Evolutionary conservation across 306 rosid species (phyloP).

Genomic region (Dryas octopetala): DNA sequence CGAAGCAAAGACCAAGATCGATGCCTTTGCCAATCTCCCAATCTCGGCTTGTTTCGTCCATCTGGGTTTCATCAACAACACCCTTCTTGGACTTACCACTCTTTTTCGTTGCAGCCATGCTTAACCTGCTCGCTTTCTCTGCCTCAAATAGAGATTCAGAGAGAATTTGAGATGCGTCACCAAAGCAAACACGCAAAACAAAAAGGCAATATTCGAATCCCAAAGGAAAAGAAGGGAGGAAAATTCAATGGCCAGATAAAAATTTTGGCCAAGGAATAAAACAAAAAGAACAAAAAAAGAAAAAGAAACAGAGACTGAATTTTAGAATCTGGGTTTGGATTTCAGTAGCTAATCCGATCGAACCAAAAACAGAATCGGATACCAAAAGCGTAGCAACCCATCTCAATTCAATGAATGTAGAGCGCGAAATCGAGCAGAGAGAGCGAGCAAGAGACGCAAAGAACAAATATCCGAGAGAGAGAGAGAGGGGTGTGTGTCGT

Average conservation of each 20-base stretch:
- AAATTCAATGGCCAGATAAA: conserved; percentile 26
- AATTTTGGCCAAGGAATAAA: conserved; percentile 16
- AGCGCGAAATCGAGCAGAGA: background rate
- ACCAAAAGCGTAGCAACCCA: conserved; percentile 38
- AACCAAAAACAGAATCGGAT: conserved; percentile 60
- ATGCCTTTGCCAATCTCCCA: conserved; percentile 42
- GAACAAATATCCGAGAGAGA: conserved; percentile 4
- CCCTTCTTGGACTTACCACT: conserved; percentile 50
- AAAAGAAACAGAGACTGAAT: conserved; percentile 15
- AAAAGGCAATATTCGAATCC: background rate
- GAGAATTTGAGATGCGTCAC: conserved; percentile 31
- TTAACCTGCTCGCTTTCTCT: conserved; percentile 46
- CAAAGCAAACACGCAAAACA: conserved; percentile 1
- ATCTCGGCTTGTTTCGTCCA: conserved; percentile 24
- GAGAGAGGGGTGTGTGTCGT: background rate
- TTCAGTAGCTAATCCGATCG: conserved; percentile 37
- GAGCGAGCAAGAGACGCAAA: conserved; percentile 12
- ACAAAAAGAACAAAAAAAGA: background rate
- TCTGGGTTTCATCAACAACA: conserved; percentile 30
- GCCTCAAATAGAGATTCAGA: background rate
- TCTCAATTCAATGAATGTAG: conserved; percentile 22
- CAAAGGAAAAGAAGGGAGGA: background rate
- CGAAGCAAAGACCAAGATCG: conserved; percentile 32
- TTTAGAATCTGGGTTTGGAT: conserved; percentile 33
- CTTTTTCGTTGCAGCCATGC: conserved; percentile 48